Base-by-base conservation (phyloP, 306 rosid genomes). In the Medicago ruthenica region DNA sequence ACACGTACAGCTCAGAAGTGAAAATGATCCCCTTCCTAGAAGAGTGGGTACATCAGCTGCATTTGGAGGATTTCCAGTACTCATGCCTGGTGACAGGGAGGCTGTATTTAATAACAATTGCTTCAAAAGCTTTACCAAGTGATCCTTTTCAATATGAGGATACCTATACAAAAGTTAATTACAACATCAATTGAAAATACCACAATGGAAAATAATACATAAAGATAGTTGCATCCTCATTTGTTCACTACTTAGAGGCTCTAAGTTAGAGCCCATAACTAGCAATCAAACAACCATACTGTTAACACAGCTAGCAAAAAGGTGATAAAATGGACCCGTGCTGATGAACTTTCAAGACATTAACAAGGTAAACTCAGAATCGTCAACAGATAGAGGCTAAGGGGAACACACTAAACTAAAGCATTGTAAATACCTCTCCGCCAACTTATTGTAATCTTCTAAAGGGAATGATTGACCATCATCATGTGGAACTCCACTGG, bases 1-100 rank as follows among this genome's bases (percentile, higher is more conserved):
- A 76, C 86, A 86, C 97, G 58, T 89, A 95, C 98, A 44, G 75
- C 89, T 83, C 75, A 95, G 50, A 70, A 95, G 97, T 77, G 98
- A 92, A 89, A 92, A 95, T 80, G 97, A 85, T 75, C 89, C 93
- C 4, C 57, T 84, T 84, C 99, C 99, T 74, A 95, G 71, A 82
- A 95, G 91, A 61, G 99, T 95, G 73, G 99, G 99, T 72, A 92
- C 97, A 85, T 95, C 97, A 74, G 97, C 97, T 42, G 99, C 99
- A 82, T 88, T 96, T 77, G 97, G 98, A 75, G 87, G 80, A 79
- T 82, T 90, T 80, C 88, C 92, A 80, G 82, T 73, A 68, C 72
- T 76, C 79, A 77, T 63, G 77, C 87, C 85, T 76, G 80, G 70
- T 39, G 91, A 84, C 76, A 93, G 88, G 53, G 91, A 83, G 73